Evolutionary conservation across 768 basidiomycete genomes (phyloP), one percentile per base, ranked within the genome.

Genomic region (Agrocybe chaxingu): DNA sequence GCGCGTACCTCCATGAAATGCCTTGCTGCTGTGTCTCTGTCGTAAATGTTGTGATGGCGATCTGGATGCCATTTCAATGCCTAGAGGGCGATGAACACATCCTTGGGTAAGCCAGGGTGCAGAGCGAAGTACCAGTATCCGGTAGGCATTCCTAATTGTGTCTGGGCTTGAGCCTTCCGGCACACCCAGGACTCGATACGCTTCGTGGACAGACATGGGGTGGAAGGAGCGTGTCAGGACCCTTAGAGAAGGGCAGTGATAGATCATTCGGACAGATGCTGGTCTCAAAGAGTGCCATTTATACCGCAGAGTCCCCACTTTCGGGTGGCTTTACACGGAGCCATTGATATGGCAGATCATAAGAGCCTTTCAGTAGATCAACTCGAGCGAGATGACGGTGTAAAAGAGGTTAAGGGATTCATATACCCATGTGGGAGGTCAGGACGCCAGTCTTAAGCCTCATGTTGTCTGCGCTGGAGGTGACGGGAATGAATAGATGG

Each of bases 51-150:
- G 58, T 78, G 74, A 64, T 82, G 80, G 52, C 81, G 82, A 66
- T 85, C 83, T 54, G 84, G 83, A 56, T 86, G 83, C 82, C 84
- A 87, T 59, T 73, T 75, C 48, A 85, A 67, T 56, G 81, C 83
- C 84, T 66, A 52, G 41, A 51, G 54, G 46, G 40, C 48, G 45
- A 58, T 54, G 47, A 65, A 52, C 52, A 56, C 42, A 60, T 48
- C 50, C 52, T 50, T 52, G 54, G 47, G 33, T 46, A 55, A 51
- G 62, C 70, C 48, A 56, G 50, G 59, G 54, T 41, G 52, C 42
- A 51, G 56, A 53, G 54, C 50, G 55, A 60, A 54, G 58, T 68
- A 84, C 84, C 69, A 80, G 70, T 63, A 72, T 77, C 68, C 78
- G 83, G 68, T 87, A 87, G 10, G 83, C 82, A 45, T 71, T 67